Base-by-base conservation (phyloP, 2,329 filamentous ascomycete species). In the Alternaria gansuensis region DNA sequence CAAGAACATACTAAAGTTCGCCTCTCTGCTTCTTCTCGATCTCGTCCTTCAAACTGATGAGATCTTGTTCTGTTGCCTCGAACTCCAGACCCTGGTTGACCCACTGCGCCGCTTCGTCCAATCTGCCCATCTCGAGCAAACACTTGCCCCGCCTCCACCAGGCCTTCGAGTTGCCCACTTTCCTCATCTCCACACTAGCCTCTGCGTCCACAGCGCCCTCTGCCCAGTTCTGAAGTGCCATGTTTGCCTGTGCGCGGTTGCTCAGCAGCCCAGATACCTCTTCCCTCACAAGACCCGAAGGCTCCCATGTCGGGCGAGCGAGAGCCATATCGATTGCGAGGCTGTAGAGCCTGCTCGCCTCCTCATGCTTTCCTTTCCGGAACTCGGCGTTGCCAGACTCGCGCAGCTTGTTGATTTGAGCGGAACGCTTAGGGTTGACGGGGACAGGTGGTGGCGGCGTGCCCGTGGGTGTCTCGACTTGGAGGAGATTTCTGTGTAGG, bases 261-360 rank as follows among this genome's bases (percentile, higher is more conserved):
- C 90, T 88, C 78, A 92, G 92, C 68, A 98, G 81, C 14, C 86
- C 86, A 10, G 89, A 85, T 8, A 94, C 82, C 79, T 99, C 95
- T 77, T 98, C 95, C 63, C 92, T 82, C 54, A 95, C 90, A 24
- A 98, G 82, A 11, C 88, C 88, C 13, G 87, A 85, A 0, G 93
- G 93, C 80, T 99, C 95, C 95, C 95, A 99, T 13, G 86, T 80
- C 0, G 95, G 94, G 4, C 95, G 84, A 8, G 83, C 84, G 37
- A 92, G 81, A 3, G 93, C 94, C 93, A 98, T 97, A 66, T 95
- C 88, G 55, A 98, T 85, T 2, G 92, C 93, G n/a, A 94, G 86
- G 0, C 85, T 86, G 82, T 98, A 97, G 68, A 93, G 85, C 68
- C 88, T 88, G 67, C 92, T 83, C 4, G 94, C 94, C 54, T 96